phyloP scores from a whole-genome alignment of 495 filamentous ascomycete genomes.

The Apodospora peruviana region DNA sequence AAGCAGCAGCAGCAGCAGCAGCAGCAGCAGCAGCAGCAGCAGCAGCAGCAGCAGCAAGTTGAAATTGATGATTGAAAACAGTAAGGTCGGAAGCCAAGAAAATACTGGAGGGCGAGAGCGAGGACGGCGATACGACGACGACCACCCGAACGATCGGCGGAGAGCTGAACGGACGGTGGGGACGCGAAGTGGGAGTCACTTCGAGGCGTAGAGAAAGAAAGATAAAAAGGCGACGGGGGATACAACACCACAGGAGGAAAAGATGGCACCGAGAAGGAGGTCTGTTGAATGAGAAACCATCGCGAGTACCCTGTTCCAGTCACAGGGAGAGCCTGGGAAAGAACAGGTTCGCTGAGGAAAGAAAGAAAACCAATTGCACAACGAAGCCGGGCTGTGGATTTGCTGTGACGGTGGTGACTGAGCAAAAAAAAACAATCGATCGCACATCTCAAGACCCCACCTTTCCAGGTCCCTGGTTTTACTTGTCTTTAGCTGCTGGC shows the following conservation, averaged over 20 bases:
- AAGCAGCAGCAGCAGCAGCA: neutral
- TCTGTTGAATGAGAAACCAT: conserved; percentile 10
- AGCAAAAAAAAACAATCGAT: neutral
- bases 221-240: neutral
- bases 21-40: too few species aligned
- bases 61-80: too few species aligned
- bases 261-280: neutral
- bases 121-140: too few species aligned
- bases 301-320: conserved; percentile 7
- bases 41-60: too few species aligned
- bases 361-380: conserved; percentile 9
- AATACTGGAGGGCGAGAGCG: too few species aligned
- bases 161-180: neutral
- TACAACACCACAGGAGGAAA: conserved; percentile 2
- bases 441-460: neutral
- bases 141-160: too few species aligned
- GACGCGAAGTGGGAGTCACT: neutral
- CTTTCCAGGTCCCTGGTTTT: neutral
- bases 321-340: conserved; percentile 13
- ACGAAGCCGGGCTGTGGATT: too few species aligned
- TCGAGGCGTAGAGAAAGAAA: neutral
- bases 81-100: too few species aligned
- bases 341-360: conserved; percentile 15
- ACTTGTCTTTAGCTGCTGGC: neutral
- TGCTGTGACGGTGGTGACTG: neutral